Conservation (phyloP, 2,329 filamentous ascomycete species). For the Trichoderma hamatum region DNA sequence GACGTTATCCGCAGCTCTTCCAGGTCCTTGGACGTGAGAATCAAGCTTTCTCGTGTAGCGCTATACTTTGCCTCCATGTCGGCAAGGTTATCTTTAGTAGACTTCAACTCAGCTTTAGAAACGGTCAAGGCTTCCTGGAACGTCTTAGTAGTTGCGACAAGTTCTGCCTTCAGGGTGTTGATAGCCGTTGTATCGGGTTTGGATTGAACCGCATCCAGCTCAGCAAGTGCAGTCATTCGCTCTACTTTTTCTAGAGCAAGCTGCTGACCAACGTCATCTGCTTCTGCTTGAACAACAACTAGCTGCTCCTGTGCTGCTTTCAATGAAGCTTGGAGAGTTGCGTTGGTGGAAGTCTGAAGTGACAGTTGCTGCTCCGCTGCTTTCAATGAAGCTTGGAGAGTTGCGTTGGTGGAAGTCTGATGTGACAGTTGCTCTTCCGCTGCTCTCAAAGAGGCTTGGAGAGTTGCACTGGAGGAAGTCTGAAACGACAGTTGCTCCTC, state of each 20-base stretch:
- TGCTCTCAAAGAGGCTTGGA: constrained; percentile 42
- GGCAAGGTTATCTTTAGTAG: constrained; percentile 40
- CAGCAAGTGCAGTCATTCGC: constrained; percentile 61
- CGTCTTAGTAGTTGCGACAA: constrained; percentile 52
- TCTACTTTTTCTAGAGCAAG: constrained; percentile 64
- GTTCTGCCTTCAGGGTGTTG: constrained; percentile 55
- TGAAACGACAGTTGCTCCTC: constrained; percentile 45
- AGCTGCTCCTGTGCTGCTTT: constrained; percentile 47
- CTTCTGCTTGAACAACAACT: constrained; percentile 51
- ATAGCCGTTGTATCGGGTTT: constrained; percentile 59
- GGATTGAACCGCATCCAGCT: constrained; percentile 61
- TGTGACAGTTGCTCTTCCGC: constrained; percentile 45
- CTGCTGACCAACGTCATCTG: constrained; percentile 54
- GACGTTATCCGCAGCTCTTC: constrained; percentile 56
- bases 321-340: constrained; percentile 43
- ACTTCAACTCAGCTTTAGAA: constrained; percentile 41
- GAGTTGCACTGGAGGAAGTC: constrained; percentile 41
- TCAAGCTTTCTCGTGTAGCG: constrained; percentile 47
- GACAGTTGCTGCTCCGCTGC: constrained; percentile 44
- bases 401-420: constrained; percentile 42
- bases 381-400: constrained; percentile 43
- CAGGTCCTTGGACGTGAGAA: constrained; percentile 55
- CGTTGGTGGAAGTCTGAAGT: constrained; percentile 42
- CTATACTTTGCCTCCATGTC: constrained; percentile 41
- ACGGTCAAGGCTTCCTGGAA: constrained; percentile 49